Percentiles rank a stretch among this genome's conserved stretches.
These are phyloP conservation scores for Aquilaria malaccensis DNA, from an alignment of 345 rosid genomes.

Conservation along the genomic window DNA sequence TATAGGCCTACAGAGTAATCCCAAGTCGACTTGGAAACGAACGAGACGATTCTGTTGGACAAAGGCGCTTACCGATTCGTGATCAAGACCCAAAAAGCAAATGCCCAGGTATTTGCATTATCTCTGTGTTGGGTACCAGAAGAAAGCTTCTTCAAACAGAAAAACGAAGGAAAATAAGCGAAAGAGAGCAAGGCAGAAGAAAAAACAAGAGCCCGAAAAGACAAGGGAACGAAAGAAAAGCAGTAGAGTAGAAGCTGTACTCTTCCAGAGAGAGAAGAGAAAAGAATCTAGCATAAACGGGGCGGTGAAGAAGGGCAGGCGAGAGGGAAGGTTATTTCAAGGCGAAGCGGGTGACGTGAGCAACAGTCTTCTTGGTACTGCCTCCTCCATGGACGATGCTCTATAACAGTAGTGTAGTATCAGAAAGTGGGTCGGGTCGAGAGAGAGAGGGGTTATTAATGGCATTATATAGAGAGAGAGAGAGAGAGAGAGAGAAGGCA, in stretches of 20 bases:
- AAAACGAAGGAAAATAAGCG: background rate
- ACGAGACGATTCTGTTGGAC: too few relatives aligned
- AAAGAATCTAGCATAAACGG: constrained; percentile 21
- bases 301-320: constrained; percentile 27
- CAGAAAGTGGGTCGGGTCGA: background rate
- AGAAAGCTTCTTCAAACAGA: background rate
- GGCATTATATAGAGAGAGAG: too few relatives aligned
- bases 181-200: background rate
- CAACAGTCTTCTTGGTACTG: background rate
- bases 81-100: too few relatives aligned
- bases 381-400: background rate
- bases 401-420: background rate
- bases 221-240: background rate
- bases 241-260: constrained; percentile 3
- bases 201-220: constrained; percentile 1
- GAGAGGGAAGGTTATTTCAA: constrained; percentile 6
- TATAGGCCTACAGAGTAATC: too few relatives aligned
- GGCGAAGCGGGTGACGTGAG: too few relatives aligned
- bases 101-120: too few relatives aligned
- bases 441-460: background rate
- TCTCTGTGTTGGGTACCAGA: too few relatives aligned
- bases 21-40: too few relatives aligned
- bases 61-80: too few relatives aligned
- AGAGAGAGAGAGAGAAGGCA: too few relatives aligned
- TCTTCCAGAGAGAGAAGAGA: background rate